Evolutionary conservation across 495 filamentous ascomycete species (phyloP), one percentile per base, ranked within the genome.

Genomic region (Penicillium bialowiezense): DNA sequence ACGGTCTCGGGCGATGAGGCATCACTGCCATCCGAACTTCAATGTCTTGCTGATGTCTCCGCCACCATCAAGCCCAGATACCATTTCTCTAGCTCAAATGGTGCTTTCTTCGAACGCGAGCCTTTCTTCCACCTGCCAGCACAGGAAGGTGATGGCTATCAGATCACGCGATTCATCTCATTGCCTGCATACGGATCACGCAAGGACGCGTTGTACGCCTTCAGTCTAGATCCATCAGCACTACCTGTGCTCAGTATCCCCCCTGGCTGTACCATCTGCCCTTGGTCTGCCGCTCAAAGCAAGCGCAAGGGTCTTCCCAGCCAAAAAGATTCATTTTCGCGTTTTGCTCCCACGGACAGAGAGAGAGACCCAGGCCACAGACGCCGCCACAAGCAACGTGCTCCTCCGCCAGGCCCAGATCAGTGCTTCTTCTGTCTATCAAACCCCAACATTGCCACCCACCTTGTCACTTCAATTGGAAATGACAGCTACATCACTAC

Each of bases 401-500:
- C 66, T 9, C 74, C 79, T 7, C 87, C 87, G 1, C 84, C 87
- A 4, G 82, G 82, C 3, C 90, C 90, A 0, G 83, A 85, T 18
- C 76, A 82, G 52, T 98, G 93, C 64, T 98, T 92, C 76, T 97
- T 98, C 76, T 98, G 93, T 63, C 75, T 97, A 4, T 87, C 85
- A 7, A 97, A 93, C 62, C 81, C 85, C 14, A 84, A 83, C 44
- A 68, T 95, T 21, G 85, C 87, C 29, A 87, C 85, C 0, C 92
- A 98, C 65, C 88, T 97, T 60, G 85, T 97, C 56, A 84, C 86
- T 53, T 89, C 84, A 19, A 90, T 98, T 56, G 93, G 86, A 37
- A 79, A 85, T 21, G 87, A 96, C 39, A 65, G 81, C 44, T 97
- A 97, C 64, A 72, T 97, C 34, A 93, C 91, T 39, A 93, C 84